These are phyloP conservation scores for Cercospora sp. DNA, from an alignment of 2,329 filamentous ascomycete species.

Conservation along the genomic window DNA sequence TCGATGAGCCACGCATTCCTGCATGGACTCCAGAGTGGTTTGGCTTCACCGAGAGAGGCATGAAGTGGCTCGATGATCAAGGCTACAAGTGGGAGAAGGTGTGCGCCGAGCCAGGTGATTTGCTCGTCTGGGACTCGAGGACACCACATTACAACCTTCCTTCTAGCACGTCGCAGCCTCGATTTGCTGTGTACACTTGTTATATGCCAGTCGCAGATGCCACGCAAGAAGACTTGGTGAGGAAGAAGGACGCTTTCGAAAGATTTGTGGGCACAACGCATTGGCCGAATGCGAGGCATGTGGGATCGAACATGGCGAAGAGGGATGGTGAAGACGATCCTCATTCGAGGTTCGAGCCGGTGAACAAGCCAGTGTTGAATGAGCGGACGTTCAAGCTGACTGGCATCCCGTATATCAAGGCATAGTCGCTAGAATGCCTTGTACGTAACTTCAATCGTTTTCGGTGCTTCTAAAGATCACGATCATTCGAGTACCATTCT, in stretches of 20 bases:
- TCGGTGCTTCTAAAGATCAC: not conserved
- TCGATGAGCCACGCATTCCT: constrained; percentile 34
- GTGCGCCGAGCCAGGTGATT: constrained; percentile 33
- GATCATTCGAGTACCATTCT: not conserved
- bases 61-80: constrained; percentile 33
- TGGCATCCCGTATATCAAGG: constrained; percentile 50
- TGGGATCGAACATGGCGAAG: constrained; percentile 39
- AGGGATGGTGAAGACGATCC: constrained; percentile 37
- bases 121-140: constrained; percentile 33
- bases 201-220: constrained; percentile 42
- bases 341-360: constrained; percentile 43
- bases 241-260: constrained; percentile 40
- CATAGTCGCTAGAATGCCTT: not conserved
- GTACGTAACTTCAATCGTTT: not conserved
- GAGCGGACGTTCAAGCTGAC: constrained; percentile 51
- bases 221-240: constrained; percentile 38
- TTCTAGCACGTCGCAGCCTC: constrained; percentile 33
- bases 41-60: constrained; percentile 38
- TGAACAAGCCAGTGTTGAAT: constrained; percentile 44
- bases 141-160: constrained; percentile 39
- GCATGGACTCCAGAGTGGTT: constrained; percentile 41
- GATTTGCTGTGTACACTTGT: constrained; percentile 41
- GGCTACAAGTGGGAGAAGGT: constrained; percentile 33
- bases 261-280: constrained; percentile 39
- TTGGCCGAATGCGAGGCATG: constrained; percentile 41